A percentile compares a stretch with the other conserved stretches of the same genome.
phyloP scores from a whole-genome alignment of 2,329 filamentous ascomycete genomes.

The Alternaria triticina region DNA sequence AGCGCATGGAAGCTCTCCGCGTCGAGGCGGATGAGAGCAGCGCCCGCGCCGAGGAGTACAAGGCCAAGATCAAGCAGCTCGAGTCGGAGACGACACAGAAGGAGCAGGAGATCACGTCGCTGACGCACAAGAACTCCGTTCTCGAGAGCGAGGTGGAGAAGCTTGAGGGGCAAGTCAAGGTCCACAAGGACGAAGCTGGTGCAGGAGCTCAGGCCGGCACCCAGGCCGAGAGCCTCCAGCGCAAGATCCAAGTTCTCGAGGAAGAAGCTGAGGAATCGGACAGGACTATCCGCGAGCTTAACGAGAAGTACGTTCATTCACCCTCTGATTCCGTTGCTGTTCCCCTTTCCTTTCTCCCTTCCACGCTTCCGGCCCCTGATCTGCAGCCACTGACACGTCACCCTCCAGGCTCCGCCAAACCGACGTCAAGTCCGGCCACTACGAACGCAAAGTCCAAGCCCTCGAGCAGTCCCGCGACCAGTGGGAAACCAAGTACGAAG shows the following conservation, averaged over 20 bases:
- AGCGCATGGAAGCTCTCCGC: slow-evolving; percentile 97
- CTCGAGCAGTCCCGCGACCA: slow-evolving; percentile 89
- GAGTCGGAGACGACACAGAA: slow-evolving; percentile 96
- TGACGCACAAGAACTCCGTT: slow-evolving; percentile 92
- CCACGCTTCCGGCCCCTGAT: slow-evolving; percentile 4
- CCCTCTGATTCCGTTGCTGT: neutral
- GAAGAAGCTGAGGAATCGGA: slow-evolving; percentile 97
- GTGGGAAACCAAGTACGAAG: slow-evolving; percentile 98
- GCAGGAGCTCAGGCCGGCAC: slow-evolving; percentile 82
- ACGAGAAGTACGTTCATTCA: slow-evolving; percentile 84
- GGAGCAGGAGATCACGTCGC: slow-evolving; percentile 97
- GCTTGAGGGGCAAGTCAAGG: slow-evolving; percentile 81
- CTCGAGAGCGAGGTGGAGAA: slow-evolving; percentile 93
- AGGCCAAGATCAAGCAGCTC: slow-evolving; percentile 83
- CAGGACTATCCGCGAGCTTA: slow-evolving; percentile 94
- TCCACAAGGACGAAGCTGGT: slow-evolving; percentile 84
- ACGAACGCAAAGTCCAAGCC: slow-evolving; percentile 98
- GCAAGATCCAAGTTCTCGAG: slow-evolving; percentile 93
- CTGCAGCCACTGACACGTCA: slow-evolving; percentile 27
- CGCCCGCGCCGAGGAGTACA: slow-evolving; percentile 84
- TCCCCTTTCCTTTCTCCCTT: neutral
- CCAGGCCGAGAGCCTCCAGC: slow-evolving; percentile 89
- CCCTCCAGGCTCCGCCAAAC: slow-evolving; percentile 86
- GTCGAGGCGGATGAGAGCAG: slow-evolving; percentile 88
- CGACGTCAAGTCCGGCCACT: slow-evolving; percentile 98